Conservation (phyloP, 352 stramenopile genomes). For the Phytopythium sindhum region DNA sequence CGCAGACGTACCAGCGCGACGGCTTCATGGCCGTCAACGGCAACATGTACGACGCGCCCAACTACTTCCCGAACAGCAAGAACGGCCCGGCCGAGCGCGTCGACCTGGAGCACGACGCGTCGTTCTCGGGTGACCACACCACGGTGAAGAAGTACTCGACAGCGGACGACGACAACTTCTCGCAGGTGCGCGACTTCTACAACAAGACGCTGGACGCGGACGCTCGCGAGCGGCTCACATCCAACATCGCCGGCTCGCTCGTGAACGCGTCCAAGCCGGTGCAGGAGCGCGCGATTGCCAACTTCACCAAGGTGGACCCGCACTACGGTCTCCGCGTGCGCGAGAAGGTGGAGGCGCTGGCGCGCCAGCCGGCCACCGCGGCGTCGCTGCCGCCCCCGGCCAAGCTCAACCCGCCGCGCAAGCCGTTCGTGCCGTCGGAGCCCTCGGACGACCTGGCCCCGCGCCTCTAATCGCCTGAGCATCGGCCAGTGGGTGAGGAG, state of each 20-base stretch:
- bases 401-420: constrained; percentile 27
- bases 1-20: constrained; percentile 83
- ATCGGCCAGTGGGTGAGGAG: too few species aligned
- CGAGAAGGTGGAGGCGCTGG: constrained; percentile 38
- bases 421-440: constrained; percentile 31
- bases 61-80: constrained; percentile 90
- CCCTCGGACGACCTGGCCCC: too few species aligned
- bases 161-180: constrained; percentile 88
- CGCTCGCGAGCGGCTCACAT: constrained; percentile 71
- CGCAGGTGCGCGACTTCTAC: constrained; percentile 83
- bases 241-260: constrained; percentile 86
- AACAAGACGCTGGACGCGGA: constrained; percentile 67
- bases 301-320: constrained; percentile 84
- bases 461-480: too few species aligned
- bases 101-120: constrained; percentile 17
- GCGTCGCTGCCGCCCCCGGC: constrained; percentile 15
- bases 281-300: constrained; percentile 79
- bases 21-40: constrained; percentile 72
- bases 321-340: constrained; percentile 82
- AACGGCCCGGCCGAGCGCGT: constrained; percentile 39
- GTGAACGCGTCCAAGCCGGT: constrained; percentile 79
- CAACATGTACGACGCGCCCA: constrained; percentile 69
- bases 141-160: constrained; percentile 68
- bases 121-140: constrained; percentile 34
- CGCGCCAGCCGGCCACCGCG: constrained; percentile 15